phyloP scores from a whole-genome alignment of 495 filamentous ascomycete genomes.

The Lophiotrema nucula region DNA sequence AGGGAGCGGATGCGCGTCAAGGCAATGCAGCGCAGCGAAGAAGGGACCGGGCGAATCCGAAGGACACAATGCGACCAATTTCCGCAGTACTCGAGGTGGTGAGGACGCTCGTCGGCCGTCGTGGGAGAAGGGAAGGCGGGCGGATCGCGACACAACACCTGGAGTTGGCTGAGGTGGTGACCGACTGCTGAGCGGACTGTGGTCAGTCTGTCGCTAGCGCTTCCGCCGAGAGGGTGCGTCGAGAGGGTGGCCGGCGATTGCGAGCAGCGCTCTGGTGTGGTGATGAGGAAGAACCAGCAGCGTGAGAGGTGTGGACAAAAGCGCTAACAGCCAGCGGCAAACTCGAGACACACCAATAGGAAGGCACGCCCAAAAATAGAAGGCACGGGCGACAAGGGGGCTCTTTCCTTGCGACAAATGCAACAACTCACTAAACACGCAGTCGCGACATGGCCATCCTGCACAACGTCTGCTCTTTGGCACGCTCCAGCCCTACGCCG shows the following conservation, averaged over 20 bases:
- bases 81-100: not conserved
- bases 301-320: not conserved
- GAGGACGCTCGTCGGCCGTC: not conserved
- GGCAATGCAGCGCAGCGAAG: slow-evolving; percentile 19
- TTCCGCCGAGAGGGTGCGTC: slow-evolving; percentile 5
- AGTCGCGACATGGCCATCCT: no score
- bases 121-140: not conserved
- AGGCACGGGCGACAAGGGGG: not conserved
- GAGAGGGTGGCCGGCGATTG: not conserved
- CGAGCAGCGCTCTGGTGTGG: slow-evolving; percentile 2
- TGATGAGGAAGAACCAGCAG: not conserved
- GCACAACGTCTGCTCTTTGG: no score
- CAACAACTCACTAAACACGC: not conserved
- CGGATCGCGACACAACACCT: slow-evolving; percentile 2
- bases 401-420: not conserved
- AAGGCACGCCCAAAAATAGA: not conserved
- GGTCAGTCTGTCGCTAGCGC: slow-evolving; percentile 23
- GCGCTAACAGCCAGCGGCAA: not conserved
- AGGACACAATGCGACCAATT: not conserved
- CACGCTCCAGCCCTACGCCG: no score
- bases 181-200: slow-evolving; percentile 9
- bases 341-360: not conserved
- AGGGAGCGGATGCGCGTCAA: slow-evolving; percentile 33
- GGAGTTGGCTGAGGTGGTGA: slow-evolving; percentile 4
- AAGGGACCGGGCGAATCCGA: not conserved